Evolutionary conservation across 257 asterid species (phyloP).

Genomic region (Paraleonurus japonicus): DNA sequence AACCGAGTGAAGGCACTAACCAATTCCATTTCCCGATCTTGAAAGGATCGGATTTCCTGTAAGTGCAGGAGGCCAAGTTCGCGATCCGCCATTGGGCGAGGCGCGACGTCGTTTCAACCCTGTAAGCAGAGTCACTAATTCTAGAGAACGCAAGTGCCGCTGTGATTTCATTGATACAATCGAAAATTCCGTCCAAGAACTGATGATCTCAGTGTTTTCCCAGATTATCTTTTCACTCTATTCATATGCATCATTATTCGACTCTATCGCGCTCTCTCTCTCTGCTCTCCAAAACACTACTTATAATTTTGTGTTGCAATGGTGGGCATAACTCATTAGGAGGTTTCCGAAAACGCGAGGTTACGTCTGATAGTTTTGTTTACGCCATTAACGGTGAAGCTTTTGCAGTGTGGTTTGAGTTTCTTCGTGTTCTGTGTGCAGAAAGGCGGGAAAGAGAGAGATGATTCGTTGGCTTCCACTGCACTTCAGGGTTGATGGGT

Average conservation of each 20-base stretch:
- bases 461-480: constrained; percentile 47
- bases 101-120: constrained; percentile 89
- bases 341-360: constrained; percentile 62
- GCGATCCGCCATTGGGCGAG: constrained; percentile 99
- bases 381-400: constrained; percentile 65
- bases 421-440: background rate
- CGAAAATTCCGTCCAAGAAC: constrained; percentile 70
- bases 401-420: constrained; percentile 31
- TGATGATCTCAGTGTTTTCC: constrained; percentile 86
- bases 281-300: background rate
- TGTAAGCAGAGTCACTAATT: constrained; percentile 90
- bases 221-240: constrained; percentile 61
- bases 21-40: constrained; percentile 90
- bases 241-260: constrained; percentile 31
- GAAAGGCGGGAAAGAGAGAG: background rate
- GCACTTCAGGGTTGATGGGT: constrained; percentile 40
- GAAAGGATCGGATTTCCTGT: constrained; percentile 92
- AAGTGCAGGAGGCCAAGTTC: constrained; percentile 67
- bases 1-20: constrained; percentile 26
- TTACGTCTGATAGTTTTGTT: constrained; percentile 28
- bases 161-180: constrained; percentile 87
- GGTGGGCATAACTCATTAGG: background rate
- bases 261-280: background rate
- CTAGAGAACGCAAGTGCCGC: constrained; percentile 63
- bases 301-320: constrained; percentile 5